Percentiles rank a stretch among this genome's conserved stretches.
Evolutionary conservation across 306 rosid genomes (phyloP).

Genomic region (Prunus davidiana): DNA sequence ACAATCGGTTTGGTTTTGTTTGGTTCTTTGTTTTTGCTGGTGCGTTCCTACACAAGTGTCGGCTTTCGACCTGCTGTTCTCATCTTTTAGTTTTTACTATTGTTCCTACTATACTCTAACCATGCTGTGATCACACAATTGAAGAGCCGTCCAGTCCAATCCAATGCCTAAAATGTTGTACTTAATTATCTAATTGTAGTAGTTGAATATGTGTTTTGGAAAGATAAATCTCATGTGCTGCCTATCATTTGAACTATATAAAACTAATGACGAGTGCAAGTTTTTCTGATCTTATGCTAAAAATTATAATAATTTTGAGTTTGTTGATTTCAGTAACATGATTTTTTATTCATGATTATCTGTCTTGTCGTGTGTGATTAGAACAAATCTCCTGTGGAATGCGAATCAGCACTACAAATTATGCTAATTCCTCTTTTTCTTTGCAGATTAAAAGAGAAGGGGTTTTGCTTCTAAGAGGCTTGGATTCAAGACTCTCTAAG

Average conservation of each 20-base stretch:
- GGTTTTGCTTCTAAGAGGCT: slow-evolving; percentile 80
- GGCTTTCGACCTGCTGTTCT: not conserved
- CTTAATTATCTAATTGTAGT: not conserved
- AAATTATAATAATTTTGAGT: not conserved
- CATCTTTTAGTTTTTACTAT: not conserved
- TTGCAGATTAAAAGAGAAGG: slow-evolving; percentile 90
- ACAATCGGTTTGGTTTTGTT: not conserved
- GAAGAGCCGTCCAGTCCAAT: not conserved
- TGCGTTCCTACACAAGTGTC: not conserved
- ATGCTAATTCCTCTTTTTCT: slow-evolving; percentile 17
- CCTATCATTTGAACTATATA: not conserved
- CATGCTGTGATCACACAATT: not conserved
- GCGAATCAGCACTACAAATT: not conserved
- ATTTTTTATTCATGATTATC: not conserved
- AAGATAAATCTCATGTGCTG: not conserved
- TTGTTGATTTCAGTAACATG: not conserved
- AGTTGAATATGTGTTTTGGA: not conserved
- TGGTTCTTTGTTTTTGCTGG: slow-evolving; percentile 3
- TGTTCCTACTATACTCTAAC: not conserved
- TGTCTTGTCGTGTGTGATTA: not conserved
- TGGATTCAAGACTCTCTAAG: slow-evolving; percentile 87
- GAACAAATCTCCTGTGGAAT: not conserved
- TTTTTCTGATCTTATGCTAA: not conserved
- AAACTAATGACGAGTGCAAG: not conserved
- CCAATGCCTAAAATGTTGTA: not conserved